Evolutionary conservation across 129 eudicot genomes (phyloP).

Genomic region (Centella asiatica): DNA sequence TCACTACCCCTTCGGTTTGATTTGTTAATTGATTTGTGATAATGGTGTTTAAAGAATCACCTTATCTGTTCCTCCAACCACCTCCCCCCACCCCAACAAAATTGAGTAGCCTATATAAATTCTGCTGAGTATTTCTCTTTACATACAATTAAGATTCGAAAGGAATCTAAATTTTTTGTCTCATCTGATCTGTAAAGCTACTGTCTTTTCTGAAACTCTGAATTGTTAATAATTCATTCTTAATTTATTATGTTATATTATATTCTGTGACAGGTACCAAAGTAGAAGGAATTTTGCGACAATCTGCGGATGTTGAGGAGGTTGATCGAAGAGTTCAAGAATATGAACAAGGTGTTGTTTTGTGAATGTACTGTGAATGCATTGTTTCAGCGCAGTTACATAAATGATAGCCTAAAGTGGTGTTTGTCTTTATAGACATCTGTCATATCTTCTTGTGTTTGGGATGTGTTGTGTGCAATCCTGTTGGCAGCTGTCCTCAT

Average conservation of each 20-base stretch:
- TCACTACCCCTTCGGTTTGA: too few relatives aligned
- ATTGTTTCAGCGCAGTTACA: background rate
- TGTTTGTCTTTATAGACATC: background rate
- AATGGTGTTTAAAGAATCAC: background rate
- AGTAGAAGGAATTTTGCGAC: slow-evolving; percentile 96
- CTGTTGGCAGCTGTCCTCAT: background rate
- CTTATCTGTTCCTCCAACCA: too few relatives aligned
- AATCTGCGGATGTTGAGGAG: slow-evolving; percentile 96
- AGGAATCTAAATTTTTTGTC: background rate
- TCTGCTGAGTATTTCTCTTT: background rate
- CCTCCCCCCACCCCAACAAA: background rate
- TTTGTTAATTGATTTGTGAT: background rate
- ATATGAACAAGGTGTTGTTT: slow-evolving; percentile 88
- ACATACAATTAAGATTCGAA: too few relatives aligned
- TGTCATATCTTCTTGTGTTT: background rate
- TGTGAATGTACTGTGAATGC: background rate
- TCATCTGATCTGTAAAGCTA: background rate
- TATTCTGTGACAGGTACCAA: slow-evolving; percentile 47
- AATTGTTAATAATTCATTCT: background rate
- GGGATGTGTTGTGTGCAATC: too few relatives aligned
- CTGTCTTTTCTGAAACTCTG: background rate
- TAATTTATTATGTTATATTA: background rate
- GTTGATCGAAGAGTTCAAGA: slow-evolving; percentile 92
- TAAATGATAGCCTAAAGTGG: slow-evolving; percentile 1
- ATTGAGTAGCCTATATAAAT: background rate